Evolutionary conservation across 192 early-diverging fungal genomes (phyloP), one percentile per base, ranked within the genome.

Genomic region (Hyaloraphidium curvatum): DNA sequence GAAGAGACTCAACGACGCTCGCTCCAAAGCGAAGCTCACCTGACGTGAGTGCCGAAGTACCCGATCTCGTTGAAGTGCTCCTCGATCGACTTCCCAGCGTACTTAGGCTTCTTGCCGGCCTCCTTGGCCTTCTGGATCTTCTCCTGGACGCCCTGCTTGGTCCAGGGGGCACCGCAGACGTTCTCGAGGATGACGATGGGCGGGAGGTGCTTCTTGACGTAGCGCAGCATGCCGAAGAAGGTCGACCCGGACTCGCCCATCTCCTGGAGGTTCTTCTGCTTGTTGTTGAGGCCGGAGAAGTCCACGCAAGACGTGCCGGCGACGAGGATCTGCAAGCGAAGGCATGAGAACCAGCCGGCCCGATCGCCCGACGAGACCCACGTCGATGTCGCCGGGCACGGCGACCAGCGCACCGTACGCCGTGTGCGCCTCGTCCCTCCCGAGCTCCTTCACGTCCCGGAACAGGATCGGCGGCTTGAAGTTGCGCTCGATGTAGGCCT

Each of bases 401-500:
- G 50, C 9, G 0, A 57, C 61, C 16, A 43, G 29, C 5, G 69
- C 52, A 1, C 69, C n/a, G n/a, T 37, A 9, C 9, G n/a, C 11
- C 35, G n/a, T 13, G 9, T 37, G 9, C 1, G 69, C 69, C 4
- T 50, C 35, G 16, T 57, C 55, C 23, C 53, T 39, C 51, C 58
- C 59, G 28, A 71, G 58, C 51, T 71, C 66, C 25, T 60, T 56
- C 3, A 71, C 63, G 53, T 71, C 65, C 1, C 69, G 56, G 54
- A 71, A 71, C n/a, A 71, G 48, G 14, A 71, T 41, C 16, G 69
- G 69, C 13, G 69, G 69, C 0, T 33, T 35, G 51, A 71, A 71
- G 59, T 71, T 71, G 11, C 69, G 40, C 55, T 71, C 69, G 53
- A 71, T 71, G 40, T 71, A 71, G 13, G 69, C 69, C 53, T 71